Conservation (phyloP, 306 rosid genomes). For the Lotus japonicus region DNA sequence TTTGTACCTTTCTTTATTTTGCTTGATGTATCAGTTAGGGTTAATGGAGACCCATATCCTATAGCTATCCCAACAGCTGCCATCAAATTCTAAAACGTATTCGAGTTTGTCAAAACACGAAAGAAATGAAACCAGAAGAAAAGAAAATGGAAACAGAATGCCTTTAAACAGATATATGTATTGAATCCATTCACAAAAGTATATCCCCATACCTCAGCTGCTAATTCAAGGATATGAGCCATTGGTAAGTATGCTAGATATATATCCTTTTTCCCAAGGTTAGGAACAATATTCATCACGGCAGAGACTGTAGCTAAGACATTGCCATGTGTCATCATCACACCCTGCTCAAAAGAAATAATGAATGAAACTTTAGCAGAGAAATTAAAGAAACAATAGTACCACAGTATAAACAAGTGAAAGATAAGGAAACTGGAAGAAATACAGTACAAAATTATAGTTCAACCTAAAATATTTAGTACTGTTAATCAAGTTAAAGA, state of each 20-base stretch:
- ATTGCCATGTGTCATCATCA: constrained; percentile 97
- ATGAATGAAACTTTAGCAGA: no score
- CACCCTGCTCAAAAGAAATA: constrained; percentile 60
- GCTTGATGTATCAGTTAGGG: constrained; percentile 93
- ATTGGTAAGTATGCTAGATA: constrained; percentile 88
- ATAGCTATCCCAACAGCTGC: constrained; percentile 82
- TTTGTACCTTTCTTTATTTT: constrained; percentile 80
- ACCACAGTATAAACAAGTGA: neutral
- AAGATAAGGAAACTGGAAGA: neutral
- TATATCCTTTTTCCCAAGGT: constrained; percentile 64
- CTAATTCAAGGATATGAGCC: constrained; percentile 97
- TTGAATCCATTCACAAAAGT: constrained; percentile 12
- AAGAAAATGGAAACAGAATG: neutral
- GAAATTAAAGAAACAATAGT: neutral
- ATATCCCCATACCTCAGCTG: constrained; percentile 73
- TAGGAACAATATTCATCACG: constrained; percentile 83
- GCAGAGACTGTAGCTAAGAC: constrained; percentile 78
- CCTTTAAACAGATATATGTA: constrained; percentile 11
- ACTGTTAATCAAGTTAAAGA: constrained; percentile 3
- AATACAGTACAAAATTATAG: neutral
- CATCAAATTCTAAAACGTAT: constrained; percentile 52
- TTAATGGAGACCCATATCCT: constrained; percentile 93
- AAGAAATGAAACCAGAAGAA: neutral
- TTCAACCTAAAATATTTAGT: neutral
- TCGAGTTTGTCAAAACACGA: constrained; percentile 28